Evolutionary conservation across 345 rosid genomes (phyloP).

Genomic region (Camelina hispida): DNA sequence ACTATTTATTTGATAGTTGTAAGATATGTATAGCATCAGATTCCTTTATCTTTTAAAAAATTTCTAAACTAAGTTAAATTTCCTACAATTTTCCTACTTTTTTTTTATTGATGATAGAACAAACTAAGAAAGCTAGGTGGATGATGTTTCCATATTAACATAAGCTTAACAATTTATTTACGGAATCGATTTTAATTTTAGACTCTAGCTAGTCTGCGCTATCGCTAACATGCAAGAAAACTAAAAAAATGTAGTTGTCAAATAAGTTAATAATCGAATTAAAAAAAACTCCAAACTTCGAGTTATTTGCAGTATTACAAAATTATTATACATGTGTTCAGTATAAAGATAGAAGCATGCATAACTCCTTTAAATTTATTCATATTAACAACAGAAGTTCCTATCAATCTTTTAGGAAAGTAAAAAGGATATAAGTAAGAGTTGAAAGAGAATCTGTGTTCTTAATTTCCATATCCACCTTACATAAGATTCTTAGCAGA

Average conservation of each 20-base stretch:
- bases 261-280: not conserved
- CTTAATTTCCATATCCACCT: not conserved
- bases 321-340: too few relatives aligned
- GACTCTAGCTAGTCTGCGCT: constrained; percentile 1
- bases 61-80: constrained; percentile 3
- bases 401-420: not conserved
- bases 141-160: constrained; percentile 16
- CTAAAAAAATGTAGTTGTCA: constrained; percentile 1
- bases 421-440: not conserved
- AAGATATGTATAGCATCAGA: too few relatives aligned
- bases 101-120: constrained; percentile 15
- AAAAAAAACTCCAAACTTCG: too few relatives aligned
- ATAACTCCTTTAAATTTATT: too few relatives aligned
- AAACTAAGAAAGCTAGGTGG: constrained; percentile 14
- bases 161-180: constrained; percentile 22
- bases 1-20: too few relatives aligned
- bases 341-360: too few relatives aligned
- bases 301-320: too few relatives aligned
- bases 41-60: not conserved
- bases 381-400: not conserved
- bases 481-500: not conserved
- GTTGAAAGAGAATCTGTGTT: constrained; percentile 9
- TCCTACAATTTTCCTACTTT: not conserved
- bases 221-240: not conserved
- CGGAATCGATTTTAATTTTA: constrained; percentile 2